A percentile compares a stretch with the other conserved stretches of the same genome.
Evolutionary conservation across 192 early-diverging fungal genomes (phyloP).

Genomic region (Rhizophagus sp.): DNA sequence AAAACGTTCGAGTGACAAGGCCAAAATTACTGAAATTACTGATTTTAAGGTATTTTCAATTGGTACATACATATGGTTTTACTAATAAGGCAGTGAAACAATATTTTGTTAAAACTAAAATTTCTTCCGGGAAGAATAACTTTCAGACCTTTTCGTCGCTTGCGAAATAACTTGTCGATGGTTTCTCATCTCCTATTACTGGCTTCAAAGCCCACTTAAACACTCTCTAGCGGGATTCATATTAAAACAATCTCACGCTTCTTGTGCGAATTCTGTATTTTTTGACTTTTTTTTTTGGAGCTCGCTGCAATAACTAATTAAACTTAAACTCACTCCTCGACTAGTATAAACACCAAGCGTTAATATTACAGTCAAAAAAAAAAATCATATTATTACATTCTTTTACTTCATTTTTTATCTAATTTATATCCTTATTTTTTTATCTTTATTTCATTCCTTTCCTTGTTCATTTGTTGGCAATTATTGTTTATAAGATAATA

Average conservation of each 20-base stretch:
- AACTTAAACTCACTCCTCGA: not conserved
- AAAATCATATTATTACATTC: not conserved
- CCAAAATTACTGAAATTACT: not conserved
- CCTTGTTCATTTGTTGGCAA: not conserved
- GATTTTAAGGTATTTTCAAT: not conserved
- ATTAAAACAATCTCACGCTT: not conserved
- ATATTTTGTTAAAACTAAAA: not conserved
- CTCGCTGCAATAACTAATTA: not conserved
- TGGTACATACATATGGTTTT: not conserved
- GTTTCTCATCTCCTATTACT: not conserved
- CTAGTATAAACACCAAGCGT: not conserved
- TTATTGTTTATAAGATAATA: not conserved
- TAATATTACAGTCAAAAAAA: not conserved
- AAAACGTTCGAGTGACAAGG: not conserved
- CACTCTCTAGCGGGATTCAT: not conserved
- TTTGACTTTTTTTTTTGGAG: not conserved
- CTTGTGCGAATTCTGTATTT: not conserved
- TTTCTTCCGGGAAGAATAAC: not conserved
- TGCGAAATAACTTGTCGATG: not conserved
- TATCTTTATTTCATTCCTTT: not conserved
- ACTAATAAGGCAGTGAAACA: constrained; percentile 15
- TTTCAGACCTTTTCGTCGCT: not conserved
- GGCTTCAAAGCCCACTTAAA: not conserved
- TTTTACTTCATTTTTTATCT: not conserved
- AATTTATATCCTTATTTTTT: not conserved